These are phyloP conservation scores for Nannochloropsis salina DNA, from an alignment of 108 stramenopile species.

Conservation along the genomic window DNA sequence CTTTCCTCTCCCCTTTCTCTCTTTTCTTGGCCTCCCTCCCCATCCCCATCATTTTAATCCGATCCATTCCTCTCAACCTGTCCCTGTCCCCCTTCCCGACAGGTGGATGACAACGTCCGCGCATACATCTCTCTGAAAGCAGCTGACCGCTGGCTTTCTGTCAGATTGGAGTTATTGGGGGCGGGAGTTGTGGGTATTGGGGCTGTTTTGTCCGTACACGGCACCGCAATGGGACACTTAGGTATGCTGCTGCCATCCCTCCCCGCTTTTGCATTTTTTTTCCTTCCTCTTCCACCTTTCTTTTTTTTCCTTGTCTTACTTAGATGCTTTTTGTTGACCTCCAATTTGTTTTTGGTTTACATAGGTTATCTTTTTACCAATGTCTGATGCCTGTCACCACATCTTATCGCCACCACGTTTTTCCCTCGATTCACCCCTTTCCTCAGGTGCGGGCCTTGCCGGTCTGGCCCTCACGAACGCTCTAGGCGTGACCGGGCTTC, in stretches of 20 bases:
- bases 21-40: too few species aligned
- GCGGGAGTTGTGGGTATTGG: conserved; percentile 44
- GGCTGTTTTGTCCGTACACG: conserved; percentile 37
- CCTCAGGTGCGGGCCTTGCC: conserved; percentile 38
- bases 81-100: conserved; percentile 7
- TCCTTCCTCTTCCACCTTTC: not conserved
- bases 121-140: conserved; percentile 48
- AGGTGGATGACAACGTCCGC: conserved; percentile 43
- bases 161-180: conserved; percentile 49
- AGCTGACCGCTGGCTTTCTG: conserved; percentile 50
- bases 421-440: not conserved
- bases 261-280: not conserved
- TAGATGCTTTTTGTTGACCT: not conserved
- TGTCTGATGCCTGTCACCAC: too few species aligned
- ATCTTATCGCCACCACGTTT: not conserved
- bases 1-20: too few species aligned
- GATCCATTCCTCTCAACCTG: not conserved
- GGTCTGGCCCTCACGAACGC: conserved; percentile 51
- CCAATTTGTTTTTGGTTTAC: too few species aligned
- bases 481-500: conserved; percentile 45
- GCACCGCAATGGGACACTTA: conserved; percentile 23
- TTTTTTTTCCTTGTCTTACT: not conserved
- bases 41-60: too few species aligned
- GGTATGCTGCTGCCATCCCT: not conserved
- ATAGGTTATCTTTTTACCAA: too few species aligned